Conservation (phyloP, 139 green algal genomes). For the Chlorella sp. region DNA sequence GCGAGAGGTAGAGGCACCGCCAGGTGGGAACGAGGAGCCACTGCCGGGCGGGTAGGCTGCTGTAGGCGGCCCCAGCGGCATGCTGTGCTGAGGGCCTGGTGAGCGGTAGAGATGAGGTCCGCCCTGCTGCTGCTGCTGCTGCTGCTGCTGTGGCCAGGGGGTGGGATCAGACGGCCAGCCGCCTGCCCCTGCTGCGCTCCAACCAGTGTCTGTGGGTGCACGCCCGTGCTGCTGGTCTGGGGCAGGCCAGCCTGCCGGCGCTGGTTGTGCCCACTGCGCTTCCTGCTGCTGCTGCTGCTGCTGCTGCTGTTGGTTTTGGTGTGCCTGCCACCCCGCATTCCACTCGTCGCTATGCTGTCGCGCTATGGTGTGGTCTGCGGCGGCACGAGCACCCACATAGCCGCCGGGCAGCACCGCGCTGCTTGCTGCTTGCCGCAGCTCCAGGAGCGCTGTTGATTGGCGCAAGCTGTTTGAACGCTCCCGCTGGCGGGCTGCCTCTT, state of each 20-base stretch:
- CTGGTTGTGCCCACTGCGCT: no score
- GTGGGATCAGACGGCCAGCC: background rate
- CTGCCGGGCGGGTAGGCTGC: background rate
- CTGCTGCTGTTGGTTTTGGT: background rate
- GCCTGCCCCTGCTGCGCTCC: no score
- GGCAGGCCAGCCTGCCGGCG: no score
- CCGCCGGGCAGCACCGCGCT: conserved; percentile 14
- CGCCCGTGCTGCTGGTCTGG: no score
- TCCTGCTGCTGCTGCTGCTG: background rate
- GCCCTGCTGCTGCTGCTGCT: background rate
- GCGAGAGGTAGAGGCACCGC: background rate
- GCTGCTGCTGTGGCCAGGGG: background rate
- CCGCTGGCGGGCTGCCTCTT: background rate
- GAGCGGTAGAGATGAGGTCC: background rate
- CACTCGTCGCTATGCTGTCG: no score
- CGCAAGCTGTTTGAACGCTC: conserved; percentile 24
- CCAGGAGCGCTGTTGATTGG: conserved; percentile 37
- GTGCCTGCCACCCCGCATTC: background rate
- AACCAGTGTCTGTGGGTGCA: no score
- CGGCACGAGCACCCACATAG: no score
- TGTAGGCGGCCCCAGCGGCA: background rate
- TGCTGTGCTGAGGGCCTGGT: background rate
- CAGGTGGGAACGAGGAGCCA: background rate
- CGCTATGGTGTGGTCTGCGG: background rate
- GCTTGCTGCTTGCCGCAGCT: conserved; percentile 11